Base-by-base conservation (phyloP, 2,329 filamentous ascomycete genomes). In the Trichophyton verrucosum region DNA sequence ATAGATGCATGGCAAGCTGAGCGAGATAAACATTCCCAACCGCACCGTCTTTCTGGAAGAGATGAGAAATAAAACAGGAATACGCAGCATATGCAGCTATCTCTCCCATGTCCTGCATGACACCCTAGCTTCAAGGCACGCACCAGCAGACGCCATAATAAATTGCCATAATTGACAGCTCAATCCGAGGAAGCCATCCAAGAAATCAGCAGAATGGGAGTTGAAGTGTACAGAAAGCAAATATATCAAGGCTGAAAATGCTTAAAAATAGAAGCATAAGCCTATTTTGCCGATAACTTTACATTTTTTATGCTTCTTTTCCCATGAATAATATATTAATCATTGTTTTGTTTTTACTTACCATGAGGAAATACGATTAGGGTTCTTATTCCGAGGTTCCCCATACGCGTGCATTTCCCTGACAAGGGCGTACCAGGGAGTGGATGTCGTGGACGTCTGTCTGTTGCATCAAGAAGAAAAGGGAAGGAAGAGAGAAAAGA, bases 221-320 rank as follows among this genome's bases (percentile, higher is more conserved):
- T 15, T n/a, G 40, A 44, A 36, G 49, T n/a, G 9, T 27, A 3
- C 8, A 5, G 13, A 1, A 13, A 33, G 27, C 11, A 27, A 51
- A 51, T 51, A 3, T 11, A n/a, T 55, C 51, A n/a, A 15, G 17
- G 51, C 51, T 55, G 30, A 44, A 38, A 38, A 55, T 17, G 27
- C 51, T 36, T 55, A 55, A 55, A 55, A 55, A 36, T 55, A 55
- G 51, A 36, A 55, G 30, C 51, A 36, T 55, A 36, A n/a, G n/a
- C 13, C n/a, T 51, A 44, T n/a, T 44, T 15, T 51, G 24, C 44
- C 11, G 11, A 51, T 27, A 51, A 24, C 33, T 27, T 27, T 24
- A 51, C 27, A 36, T 33, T 53, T 51, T 49, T 55, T 55, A 55
- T 55, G 51, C 51, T 55, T 55, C 51, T 55, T 55, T 51, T 51